Evolutionary conservation across 345 rosid genomes (phyloP).

Genomic region (Populus simonii): DNA sequence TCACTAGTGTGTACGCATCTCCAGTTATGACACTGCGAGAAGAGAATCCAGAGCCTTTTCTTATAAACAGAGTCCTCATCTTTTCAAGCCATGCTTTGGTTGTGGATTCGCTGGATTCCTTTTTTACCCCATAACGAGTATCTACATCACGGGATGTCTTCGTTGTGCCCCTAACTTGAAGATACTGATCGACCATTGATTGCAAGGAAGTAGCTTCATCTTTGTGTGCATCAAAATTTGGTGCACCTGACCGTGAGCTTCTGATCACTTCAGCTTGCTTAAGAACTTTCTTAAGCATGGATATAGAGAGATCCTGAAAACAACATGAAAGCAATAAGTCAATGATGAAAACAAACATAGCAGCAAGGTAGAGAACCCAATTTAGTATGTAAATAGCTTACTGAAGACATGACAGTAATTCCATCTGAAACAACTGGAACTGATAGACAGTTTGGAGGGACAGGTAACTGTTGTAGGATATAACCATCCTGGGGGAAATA

Average conservation of each 20-base stretch:
- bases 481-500: constrained; percentile 94
- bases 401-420: constrained; percentile 74
- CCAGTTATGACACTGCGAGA: constrained; percentile 98
- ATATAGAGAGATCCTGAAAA: constrained; percentile 71
- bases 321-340: constrained; percentile 12
- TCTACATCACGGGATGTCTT: constrained; percentile 63
- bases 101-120: constrained; percentile 52
- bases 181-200: constrained; percentile 62
- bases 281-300: constrained; percentile 75
- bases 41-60: constrained; percentile 92
- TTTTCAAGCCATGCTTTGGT: constrained; percentile 93
- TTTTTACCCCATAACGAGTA: constrained; percentile 50
- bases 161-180: constrained; percentile 77
- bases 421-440: constrained; percentile 92
- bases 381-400: constrained; percentile 35
- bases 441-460: constrained; percentile 92
- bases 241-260: constrained; percentile 70
- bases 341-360: neutral
- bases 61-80: constrained; percentile 78
- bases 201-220: constrained; percentile 75
- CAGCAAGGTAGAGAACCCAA: neutral
- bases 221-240: constrained; percentile 81
- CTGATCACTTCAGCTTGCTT: constrained; percentile 64
- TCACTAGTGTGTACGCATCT: constrained; percentile 71
- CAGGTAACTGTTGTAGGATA: constrained; percentile 66